These are phyloP conservation scores for Bipolaris zeicola DNA, from an alignment of 2,329 filamentous ascomycete genomes.

Conservation along the genomic window DNA sequence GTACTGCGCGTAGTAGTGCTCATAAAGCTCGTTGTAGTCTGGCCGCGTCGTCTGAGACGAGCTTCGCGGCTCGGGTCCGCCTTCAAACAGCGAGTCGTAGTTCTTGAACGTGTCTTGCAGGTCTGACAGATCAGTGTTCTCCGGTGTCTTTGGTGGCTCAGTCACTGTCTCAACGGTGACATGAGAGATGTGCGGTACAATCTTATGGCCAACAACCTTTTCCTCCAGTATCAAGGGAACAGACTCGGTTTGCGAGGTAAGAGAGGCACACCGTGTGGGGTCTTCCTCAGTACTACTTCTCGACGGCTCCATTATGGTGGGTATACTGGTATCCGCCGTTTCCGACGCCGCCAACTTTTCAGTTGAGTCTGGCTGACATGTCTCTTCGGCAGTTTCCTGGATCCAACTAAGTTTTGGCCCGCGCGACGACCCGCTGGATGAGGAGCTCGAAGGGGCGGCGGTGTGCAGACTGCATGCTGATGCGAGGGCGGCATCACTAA, in stretches of 20 bases:
- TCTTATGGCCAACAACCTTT: conserved; percentile 17
- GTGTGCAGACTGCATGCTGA: conserved; percentile 89
- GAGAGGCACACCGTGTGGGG: conserved; percentile 12
- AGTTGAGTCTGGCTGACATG: conserved; percentile 47
- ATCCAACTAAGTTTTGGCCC: conserved; percentile 85
- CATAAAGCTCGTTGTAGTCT: conserved; percentile 50
- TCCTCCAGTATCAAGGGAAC: conserved; percentile 23
- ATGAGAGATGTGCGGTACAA: conserved; percentile 27
- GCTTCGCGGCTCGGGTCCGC: conserved; percentile 51
- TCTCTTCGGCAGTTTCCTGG: conserved; percentile 86
- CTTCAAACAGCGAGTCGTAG: conserved; percentile 44
- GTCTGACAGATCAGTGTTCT: conserved; percentile 26
- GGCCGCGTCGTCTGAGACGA: conserved; percentile 51
- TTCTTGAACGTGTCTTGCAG: conserved; percentile 37
- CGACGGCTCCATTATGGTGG: conserved; percentile 32
- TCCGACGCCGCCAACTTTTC: conserved; percentile 27
- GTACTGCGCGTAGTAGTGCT: conserved; percentile 56
- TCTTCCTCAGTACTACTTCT: conserved; percentile 12
- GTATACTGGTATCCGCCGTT: conserved; percentile 30
- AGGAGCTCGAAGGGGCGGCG: conserved; percentile 82
- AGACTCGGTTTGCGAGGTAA: conserved; percentile 23
- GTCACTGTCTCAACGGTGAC: conserved; percentile 29
- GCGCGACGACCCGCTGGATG: conserved; percentile 77
- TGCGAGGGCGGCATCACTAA: conserved; percentile 86
- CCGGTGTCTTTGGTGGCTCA: conserved; percentile 27